Base-by-base conservation (phyloP, 306 rosid genomes). In the Styphnolobium japonicum region DNA sequence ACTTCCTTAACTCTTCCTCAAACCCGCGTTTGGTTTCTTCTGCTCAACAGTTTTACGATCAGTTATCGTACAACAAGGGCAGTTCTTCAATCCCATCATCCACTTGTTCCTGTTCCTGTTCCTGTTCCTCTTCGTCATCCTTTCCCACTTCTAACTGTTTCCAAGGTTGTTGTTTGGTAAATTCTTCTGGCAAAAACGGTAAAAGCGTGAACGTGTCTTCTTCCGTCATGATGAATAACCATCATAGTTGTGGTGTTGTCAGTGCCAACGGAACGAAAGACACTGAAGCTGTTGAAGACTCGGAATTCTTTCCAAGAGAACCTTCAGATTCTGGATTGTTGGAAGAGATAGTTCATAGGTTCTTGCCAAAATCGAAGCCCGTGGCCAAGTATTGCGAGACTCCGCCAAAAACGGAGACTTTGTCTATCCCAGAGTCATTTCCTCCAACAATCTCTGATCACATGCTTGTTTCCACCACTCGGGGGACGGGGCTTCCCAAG, bases 281-380 rank as follows among this genome's bases (percentile, higher is more conserved):
- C 7, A 0, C 29, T 29, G 68, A 45, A 5, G 43, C 4, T 21
- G 72, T 16, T 6, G 82, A 19, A 9, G 78, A 49, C 0, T 87
- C 85, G 0, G 93, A 78, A 6, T 90, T 90, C 76, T 81, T 92
- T 10, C 84, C 90, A 0, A 67, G 67, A 36, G 93, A 90, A 48
- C 67, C 91, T 1, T 85, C 95, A 0, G 88, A 85, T 77, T 91
- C 97, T 0, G 98, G 98, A 0, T 67, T 94, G 71, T 55, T 94
- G 73, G 93, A 94, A 48, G 98, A 94, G 71, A 84, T 92, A 2
- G 95, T 94, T 10, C 81, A 81, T 0, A 86, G 81, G 29, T 92
- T 87, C 37, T 86, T 92, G 27, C 89, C 91, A 0, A 88, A 87
- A 31, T 65, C 92, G 1, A 73, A 81, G 18, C 48, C 85, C n/a